These are phyloP conservation scores for Austroboletus niveus DNA, from an alignment of 1,284 basidiomycete genomes.

Conservation along the genomic window DNA sequence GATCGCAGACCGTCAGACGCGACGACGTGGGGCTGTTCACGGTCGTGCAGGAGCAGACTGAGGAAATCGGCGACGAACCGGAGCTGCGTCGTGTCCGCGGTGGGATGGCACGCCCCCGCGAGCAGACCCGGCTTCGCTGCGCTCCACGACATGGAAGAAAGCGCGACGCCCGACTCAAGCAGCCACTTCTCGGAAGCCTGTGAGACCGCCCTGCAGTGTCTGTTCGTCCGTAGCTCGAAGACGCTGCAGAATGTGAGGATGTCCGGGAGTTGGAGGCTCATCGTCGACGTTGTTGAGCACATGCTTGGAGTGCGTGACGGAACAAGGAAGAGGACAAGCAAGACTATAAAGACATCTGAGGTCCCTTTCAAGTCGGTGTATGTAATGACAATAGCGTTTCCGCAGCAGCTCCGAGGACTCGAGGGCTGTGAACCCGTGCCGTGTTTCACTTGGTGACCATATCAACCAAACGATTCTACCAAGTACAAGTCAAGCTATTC, in stretches of 20 bases:
- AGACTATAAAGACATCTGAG: too few species aligned
- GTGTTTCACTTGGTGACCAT: constrained; percentile 5
- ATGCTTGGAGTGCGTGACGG: not conserved
- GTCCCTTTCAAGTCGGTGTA: not conserved
- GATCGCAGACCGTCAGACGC: not conserved
- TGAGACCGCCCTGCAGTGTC: constrained; percentile 45
- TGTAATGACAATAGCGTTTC: constrained; percentile 15
- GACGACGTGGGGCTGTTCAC: constrained; percentile 11
- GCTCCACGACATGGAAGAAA: constrained; percentile 27
- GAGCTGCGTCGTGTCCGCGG: constrained; percentile 54
- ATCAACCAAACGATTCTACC: not conserved
- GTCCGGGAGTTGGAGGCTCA: constrained; percentile 61
- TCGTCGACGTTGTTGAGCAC: constrained; percentile 6
- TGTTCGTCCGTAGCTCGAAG: constrained; percentile 54
- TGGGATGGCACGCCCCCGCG: constrained; percentile 56
- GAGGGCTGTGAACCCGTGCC: not conserved
- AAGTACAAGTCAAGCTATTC: constrained; percentile 8
- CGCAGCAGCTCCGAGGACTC: constrained; percentile 22
- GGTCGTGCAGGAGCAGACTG: constrained; percentile 40
- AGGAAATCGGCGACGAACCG: constrained; percentile 50
- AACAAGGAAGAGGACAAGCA: too few species aligned
- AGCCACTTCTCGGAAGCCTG: constrained; percentile 49
- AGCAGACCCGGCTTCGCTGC: constrained; percentile 51
- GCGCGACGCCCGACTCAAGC: constrained; percentile 21
- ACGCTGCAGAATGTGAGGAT: constrained; percentile 42